A percentile compares a stretch with the other conserved stretches of the same genome.
phyloP scores from a whole-genome alignment of 2,329 filamentous ascomycete species.

The Pseudonectria foliicola region DNA sequence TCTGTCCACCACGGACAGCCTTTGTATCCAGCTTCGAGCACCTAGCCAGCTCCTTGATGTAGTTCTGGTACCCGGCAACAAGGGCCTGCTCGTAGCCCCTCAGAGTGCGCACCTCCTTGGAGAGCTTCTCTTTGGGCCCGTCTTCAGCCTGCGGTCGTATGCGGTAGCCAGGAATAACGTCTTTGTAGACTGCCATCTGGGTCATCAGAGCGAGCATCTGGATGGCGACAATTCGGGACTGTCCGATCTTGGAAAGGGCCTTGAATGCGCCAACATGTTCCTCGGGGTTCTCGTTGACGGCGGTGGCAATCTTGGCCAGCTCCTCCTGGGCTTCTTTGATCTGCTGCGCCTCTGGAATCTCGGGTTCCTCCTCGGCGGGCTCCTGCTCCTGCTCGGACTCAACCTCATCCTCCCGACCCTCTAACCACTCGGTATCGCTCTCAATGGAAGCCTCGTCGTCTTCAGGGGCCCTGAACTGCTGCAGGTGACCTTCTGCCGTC shows the following conservation, averaged over 20 bases:
- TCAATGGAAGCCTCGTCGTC: slow-evolving; percentile 53
- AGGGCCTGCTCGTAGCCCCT: slow-evolving; percentile 83
- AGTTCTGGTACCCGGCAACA: slow-evolving; percentile 75
- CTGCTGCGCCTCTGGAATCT: slow-evolving; percentile 68
- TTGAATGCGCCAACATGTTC: slow-evolving; percentile 79
- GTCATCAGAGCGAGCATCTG: slow-evolving; percentile 82
- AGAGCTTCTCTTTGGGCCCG: slow-evolving; percentile 69
- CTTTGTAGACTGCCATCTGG: slow-evolving; percentile 86
- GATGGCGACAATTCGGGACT: slow-evolving; percentile 63
- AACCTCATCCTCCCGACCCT: slow-evolving; percentile 48
- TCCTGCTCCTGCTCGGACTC: slow-evolving; percentile 41
- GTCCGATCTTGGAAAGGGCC: slow-evolving; percentile 64
- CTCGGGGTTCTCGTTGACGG: slow-evolving; percentile 88
- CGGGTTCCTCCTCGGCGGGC: slow-evolving; percentile 47
- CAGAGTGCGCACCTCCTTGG: slow-evolving; percentile 81
- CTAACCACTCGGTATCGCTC: slow-evolving; percentile 58
- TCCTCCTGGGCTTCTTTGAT: slow-evolving; percentile 87
- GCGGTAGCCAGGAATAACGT: slow-evolving; percentile 91
- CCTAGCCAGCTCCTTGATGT: slow-evolving; percentile 67
- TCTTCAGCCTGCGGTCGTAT: slow-evolving; percentile 78
- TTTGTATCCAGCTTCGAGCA: slow-evolving; percentile 52
- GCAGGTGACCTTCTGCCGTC: slow-evolving; percentile 67
- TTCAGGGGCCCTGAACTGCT: slow-evolving; percentile 49
- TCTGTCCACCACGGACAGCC: slow-evolving; percentile 33
- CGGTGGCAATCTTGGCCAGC: slow-evolving; percentile 70